A percentile compares a stretch with the other conserved stretches of the same genome.
Conservation (phyloP, 164 flowering plant species). For the Magnolia kwangsiensis region DNA sequence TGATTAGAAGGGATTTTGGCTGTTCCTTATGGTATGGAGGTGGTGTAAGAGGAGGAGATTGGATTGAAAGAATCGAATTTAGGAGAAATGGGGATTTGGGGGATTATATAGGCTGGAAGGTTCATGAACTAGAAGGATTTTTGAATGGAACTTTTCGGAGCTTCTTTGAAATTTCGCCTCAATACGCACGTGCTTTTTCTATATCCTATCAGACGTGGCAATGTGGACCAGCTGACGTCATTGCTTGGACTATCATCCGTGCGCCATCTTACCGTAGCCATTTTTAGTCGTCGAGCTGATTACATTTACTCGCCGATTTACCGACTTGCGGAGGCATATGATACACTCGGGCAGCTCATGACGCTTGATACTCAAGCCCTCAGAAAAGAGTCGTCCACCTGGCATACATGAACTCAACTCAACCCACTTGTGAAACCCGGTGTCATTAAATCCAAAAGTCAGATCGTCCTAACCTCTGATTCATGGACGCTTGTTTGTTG, state of each 20-base stretch:
- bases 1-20: neutral
- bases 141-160: neutral
- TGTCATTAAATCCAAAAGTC: no score
- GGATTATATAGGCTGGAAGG: neutral
- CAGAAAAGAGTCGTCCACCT: no score
- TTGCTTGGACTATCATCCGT: neutral
- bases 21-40: neutral
- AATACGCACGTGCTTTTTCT: neutral
- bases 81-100: neutral
- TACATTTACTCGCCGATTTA: no score
- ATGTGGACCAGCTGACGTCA: neutral
- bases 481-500: no score
- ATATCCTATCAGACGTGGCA: neutral
- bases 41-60: neutral
- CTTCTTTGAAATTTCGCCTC: neutral
- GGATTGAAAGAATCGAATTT: neutral
- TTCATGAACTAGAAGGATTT: neutral
- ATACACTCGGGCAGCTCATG: no score
- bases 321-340: no score
- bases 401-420: no score
- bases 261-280: neutral
- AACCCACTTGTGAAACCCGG: no score
- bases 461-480: no score
- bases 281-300: neutral
- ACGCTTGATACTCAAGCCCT: no score